These are phyloP conservation scores for Yamadazyma philogaea DNA, from an alignment of 805 yeast genomes.

Conservation along the genomic window DNA sequence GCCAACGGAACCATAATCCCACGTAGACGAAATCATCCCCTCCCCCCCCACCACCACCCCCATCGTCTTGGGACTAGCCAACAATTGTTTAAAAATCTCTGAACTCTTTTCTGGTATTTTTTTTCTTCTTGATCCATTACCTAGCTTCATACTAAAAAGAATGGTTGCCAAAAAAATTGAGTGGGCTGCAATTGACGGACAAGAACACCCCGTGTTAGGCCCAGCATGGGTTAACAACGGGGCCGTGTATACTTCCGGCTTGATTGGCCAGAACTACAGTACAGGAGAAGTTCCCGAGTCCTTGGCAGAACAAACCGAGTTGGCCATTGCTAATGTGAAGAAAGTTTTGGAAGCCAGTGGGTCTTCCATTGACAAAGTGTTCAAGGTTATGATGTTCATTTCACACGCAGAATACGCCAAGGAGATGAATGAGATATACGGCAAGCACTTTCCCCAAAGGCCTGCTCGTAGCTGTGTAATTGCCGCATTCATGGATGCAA, in stretches of 20 bases:
- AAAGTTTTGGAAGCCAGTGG: constrained; percentile 43
- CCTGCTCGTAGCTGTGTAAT: constrained; percentile 56
- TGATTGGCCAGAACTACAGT: constrained; percentile 39
- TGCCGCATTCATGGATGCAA: constrained; percentile 49
- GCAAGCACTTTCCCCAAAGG: constrained; percentile 41
- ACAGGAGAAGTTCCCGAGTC: constrained; percentile 41
- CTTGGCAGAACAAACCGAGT: constrained; percentile 44
- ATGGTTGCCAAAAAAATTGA: constrained; percentile 21
- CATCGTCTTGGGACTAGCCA: too few species aligned
- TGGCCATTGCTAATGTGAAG: constrained; percentile 43
- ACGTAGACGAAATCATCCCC: too few species aligned
- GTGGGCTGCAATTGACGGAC: constrained; percentile 29
- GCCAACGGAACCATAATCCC: too few species aligned
- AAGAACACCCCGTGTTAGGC: constrained; percentile 29
- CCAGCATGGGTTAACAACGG: constrained; percentile 28
- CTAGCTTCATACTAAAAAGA: too few species aligned
- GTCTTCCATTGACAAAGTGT: constrained; percentile 42
- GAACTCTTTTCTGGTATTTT: background rate
- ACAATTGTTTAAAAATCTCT: background rate
- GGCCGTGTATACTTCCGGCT: constrained; percentile 47
- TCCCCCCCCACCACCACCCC: too few species aligned
- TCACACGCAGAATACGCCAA: constrained; percentile 41
- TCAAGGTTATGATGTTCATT: constrained; percentile 51
- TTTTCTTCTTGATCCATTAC: background rate
- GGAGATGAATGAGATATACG: constrained; percentile 45